Evolutionary conservation across 805 yeast species (phyloP), one percentile per base, ranked within the genome.

Genomic region (Candida manassasensis): DNA sequence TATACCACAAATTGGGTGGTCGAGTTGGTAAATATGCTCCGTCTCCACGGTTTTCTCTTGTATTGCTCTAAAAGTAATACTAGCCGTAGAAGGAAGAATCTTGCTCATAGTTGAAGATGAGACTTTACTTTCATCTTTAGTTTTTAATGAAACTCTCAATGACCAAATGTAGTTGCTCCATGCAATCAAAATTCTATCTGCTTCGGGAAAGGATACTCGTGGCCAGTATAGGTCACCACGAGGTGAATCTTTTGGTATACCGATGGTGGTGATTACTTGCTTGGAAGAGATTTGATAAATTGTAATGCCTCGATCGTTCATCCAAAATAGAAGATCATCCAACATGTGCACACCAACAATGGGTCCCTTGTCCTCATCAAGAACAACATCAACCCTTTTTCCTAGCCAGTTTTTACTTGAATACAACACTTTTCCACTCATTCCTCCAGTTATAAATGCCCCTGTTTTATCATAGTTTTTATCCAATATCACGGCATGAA

Each of bases 381-480:
- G 39, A 0, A 72, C 59, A 0, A 77, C 67, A 48, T 93, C 97
- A 2, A 69, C 67, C 38, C 96, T 70, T 41, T 81, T 79, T 1
- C 95, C 95, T 5, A 93, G 63, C 98, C 98, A 90, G 48, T 84
- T 84, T 43, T 80, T 71, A 25, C 81, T 81, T 1, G 94, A 82
- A 31, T 79, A 61, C 0, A 84, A 60, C 0, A 93, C 81, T 31
- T 84, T 78, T 0, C 97, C 97, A 6, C 88, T 81, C 62, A 81
- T 87, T 0, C 97, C 97, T 3, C 97, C 97, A 21, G 89, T 80
- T 0, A 87, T 68, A 47, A 88, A 90, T 7, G 81, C 69, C 37
- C 77, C 74, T 0, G 79, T 69, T 7, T 67, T 69, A 27, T 53
- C 56, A 54, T 86, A 93, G 38, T 80, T 75, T 8, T 78, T 77